A percentile compares a stretch with the other conserved stretches of the same genome.
These are phyloP conservation scores for Claviceps spartinae DNA, from an alignment of 2,329 filamentous ascomycete species.

Conservation along the genomic window DNA sequence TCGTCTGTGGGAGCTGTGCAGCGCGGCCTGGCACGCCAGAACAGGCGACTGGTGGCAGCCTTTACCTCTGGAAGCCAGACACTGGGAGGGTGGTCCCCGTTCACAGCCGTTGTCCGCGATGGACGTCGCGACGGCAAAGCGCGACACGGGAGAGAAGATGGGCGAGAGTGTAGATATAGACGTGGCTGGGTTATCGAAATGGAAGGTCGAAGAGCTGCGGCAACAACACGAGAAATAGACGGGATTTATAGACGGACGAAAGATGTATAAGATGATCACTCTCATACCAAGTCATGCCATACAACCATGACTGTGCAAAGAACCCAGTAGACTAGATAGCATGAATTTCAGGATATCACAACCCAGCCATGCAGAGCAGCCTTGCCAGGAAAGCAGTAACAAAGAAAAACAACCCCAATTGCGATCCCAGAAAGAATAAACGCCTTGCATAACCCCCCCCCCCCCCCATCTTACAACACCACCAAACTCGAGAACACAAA, in stretches of 20 bases:
- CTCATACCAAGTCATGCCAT: not conserved
- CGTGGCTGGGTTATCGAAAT: conserved; percentile 26
- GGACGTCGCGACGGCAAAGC: not conserved
- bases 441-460: not conserved
- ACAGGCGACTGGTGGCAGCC: conserved; percentile 59
- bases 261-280: not conserved
- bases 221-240: conserved; percentile 9
- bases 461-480: not conserved
- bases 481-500: not conserved
- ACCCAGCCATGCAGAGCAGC: not conserved
- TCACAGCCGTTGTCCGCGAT: conserved; percentile 11
- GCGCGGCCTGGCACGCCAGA: conserved; percentile 55
- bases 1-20: conserved; percentile 73
- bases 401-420: not conserved
- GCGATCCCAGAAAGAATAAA: not conserved
- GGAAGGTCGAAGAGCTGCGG: conserved; percentile 22
- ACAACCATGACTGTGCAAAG: not conserved
- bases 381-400: not conserved
- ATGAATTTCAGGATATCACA: not conserved
- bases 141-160: conserved; percentile 16
- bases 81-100: conserved; percentile 44
- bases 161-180: conserved; percentile 22
- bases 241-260: not conserved
- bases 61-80: conserved; percentile 45
- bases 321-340: not conserved